Evolutionary conservation across 352 stramenopile species (phyloP).

Genomic region (Peronospora belbahrii): DNA sequence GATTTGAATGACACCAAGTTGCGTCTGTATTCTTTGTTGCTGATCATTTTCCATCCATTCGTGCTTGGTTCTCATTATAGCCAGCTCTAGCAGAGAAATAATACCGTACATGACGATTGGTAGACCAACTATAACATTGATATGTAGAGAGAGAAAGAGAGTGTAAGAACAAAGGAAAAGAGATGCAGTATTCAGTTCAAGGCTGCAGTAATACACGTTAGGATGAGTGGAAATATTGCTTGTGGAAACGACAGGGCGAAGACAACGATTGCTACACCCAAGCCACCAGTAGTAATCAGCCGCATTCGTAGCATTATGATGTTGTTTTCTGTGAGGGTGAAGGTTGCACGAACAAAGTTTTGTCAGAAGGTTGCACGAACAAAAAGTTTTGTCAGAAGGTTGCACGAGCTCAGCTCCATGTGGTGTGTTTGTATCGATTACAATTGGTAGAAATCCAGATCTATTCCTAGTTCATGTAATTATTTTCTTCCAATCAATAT

Average conservation of each 20-base stretch:
- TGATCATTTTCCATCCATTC: conserved; percentile 5
- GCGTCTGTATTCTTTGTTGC: conserved; percentile 7
- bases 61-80: conserved; percentile 23
- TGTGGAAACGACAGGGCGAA: conserved; percentile 19
- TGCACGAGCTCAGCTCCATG: conserved; percentile 10
- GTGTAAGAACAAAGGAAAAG: background rate
- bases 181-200: background rate
- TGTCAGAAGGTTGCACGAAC: too few species aligned
- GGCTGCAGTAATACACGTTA: conserved; percentile 19
- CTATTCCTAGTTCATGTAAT: too few species aligned
- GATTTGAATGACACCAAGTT: conserved; percentile 41
- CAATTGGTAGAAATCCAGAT: conserved; percentile 27
- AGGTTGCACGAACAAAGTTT: too few species aligned
- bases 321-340: background rate
- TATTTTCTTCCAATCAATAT: conserved; percentile 18
- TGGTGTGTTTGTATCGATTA: conserved; percentile 9
- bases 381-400: too few species aligned
- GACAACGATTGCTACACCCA: conserved; percentile 13
- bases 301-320: conserved; percentile 9
- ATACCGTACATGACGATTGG: conserved; percentile 43
- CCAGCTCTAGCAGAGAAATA: conserved; percentile 40
- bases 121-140: conserved; percentile 31
- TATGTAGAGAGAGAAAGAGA: background rate
- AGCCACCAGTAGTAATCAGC: conserved; percentile 5
- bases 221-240: conserved; percentile 17